Base-by-base conservation (phyloP, 164 flowering plant genomes). In the Saururus chinensis region DNA sequence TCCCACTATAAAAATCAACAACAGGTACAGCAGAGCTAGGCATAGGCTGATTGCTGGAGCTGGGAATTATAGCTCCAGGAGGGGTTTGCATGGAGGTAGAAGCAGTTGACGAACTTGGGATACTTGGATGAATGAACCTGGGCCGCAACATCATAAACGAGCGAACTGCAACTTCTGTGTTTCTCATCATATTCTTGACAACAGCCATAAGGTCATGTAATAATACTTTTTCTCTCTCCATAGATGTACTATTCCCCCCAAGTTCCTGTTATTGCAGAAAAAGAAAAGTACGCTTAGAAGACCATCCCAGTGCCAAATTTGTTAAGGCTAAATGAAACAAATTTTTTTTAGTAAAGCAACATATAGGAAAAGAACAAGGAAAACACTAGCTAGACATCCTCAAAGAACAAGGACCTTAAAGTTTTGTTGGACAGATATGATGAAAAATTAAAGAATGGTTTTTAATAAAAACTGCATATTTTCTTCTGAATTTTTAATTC, bases 61-160 rank as follows among this genome's bases (percentile, higher is more conserved):
- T 68, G 35, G 84, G 66, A 72, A 76, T 59, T 24, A 61, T 26
- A 52, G 81, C 63, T 57, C 80, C 78, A 71, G 88, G 86, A 19
- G 85, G 26, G 60, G 75, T 66, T 75, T 84, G 95, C 42, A 6
- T 30, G 37, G 87, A 63, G 57, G 84, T 73, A 40, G 81, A 68
- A 54, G 80, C 66, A 63, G 70, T 65, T 72, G 66, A 79, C 22
- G 83, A 65, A 71, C 79, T 71, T 62, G 77, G 76, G 4, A 56
- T 64, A 69, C 66, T 79, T 52, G 76, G 78, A 72, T 81, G 96
- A 66, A 71, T 68, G 65, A 93, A 93, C 75, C 95, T 77, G 1
- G 96, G 96, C 0, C 86, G 83, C 57, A 93, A 74, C 75, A 88
- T 88, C 84, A 89, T 84, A 71, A 82, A 91, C 64, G 99, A 87